A percentile compares a stretch with the other conserved stretches of the same genome.
These are phyloP conservation scores for Diplodia corticola DNA, from an alignment of 2,329 filamentous ascomycete genomes.

Conservation along the genomic window DNA sequence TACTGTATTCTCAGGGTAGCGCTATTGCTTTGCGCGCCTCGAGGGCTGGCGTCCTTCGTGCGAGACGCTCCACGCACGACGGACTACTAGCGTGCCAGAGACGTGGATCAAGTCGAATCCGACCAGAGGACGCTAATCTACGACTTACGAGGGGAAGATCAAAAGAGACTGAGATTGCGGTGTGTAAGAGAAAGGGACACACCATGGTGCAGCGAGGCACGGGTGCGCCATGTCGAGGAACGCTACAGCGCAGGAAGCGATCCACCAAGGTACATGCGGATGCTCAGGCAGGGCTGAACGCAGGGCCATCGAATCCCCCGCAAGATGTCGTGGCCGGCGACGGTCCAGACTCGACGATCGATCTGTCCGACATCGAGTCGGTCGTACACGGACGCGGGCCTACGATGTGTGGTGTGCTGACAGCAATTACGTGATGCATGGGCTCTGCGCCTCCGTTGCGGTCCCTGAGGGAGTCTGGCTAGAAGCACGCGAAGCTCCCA, in stretches of 20 bases:
- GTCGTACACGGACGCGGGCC: not conserved
- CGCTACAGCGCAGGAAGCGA: not conserved
- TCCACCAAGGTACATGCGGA: slow-evolving; percentile 8
- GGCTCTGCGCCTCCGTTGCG: not conserved
- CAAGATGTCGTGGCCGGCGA: slow-evolving; percentile 12
- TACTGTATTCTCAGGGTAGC: not conserved
- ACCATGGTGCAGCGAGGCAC: not conserved
- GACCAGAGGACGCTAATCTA: not conserved
- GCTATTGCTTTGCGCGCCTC: not conserved
- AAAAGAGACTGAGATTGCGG: not conserved
- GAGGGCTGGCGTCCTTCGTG: not conserved
- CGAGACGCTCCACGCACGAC: not conserved
- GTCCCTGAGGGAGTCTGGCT: not conserved
- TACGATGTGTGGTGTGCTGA: not conserved
- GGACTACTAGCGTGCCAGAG: not conserved
- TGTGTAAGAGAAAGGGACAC: slow-evolving; percentile 1
- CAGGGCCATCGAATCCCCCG: slow-evolving; percentile 5
- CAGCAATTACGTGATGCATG: slow-evolving; percentile 11
- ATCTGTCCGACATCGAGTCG: slow-evolving; percentile 12
- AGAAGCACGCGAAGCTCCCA: slow-evolving; percentile 1
- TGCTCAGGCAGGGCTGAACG: slow-evolving; percentile 12
- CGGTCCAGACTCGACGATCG: slow-evolving; percentile 1
- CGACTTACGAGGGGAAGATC: not conserved
- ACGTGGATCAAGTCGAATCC: not conserved
- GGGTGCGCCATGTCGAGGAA: slow-evolving; percentile 3